phyloP scores from a whole-genome alignment of 1,284 basidiomycete species.

The Blastosporella zonata region DNA sequence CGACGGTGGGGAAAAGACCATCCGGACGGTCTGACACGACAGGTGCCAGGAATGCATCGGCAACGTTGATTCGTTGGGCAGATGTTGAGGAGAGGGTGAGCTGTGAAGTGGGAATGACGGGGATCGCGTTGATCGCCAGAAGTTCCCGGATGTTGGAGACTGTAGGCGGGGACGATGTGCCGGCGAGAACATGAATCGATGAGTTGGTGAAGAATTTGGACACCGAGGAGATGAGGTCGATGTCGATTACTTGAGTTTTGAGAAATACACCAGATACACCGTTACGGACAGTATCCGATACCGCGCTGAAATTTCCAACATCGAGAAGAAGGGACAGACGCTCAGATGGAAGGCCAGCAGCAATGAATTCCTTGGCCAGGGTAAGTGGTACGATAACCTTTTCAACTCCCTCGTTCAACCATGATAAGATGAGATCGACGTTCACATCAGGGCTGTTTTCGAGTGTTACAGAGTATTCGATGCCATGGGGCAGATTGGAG shows the following conservation, averaged over 20 bases:
- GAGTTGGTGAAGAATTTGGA: constrained; percentile 70
- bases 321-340: constrained; percentile 75
- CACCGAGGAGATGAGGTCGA: constrained; percentile 70
- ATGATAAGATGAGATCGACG: constrained; percentile 57
- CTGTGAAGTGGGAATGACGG: constrained; percentile 73
- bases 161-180: constrained; percentile 43
- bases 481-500: constrained; percentile 29
- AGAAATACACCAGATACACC: constrained; percentile 77
- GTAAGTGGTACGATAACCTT: constrained; percentile 73
- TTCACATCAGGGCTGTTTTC: constrained; percentile 47
- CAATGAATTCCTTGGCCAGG: constrained; percentile 65
- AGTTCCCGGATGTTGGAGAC: constrained; percentile 56
- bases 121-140: constrained; percentile 55
- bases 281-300: constrained; percentile 68
- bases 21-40: constrained; percentile 88
- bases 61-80: constrained; percentile 64
- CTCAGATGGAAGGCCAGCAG: constrained; percentile 60
- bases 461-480: constrained; percentile 50
- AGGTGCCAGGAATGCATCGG: constrained; percentile 84
- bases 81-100: constrained; percentile 62
- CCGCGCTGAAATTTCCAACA: constrained; percentile 67
- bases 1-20: constrained; percentile 90
- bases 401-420: constrained; percentile 74
- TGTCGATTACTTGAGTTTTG: constrained; percentile 63
- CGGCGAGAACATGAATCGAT: constrained; percentile 61